Base-by-base conservation (phyloP, 2,329 filamentous ascomycete species). In the Aspergillus versicolor region DNA sequence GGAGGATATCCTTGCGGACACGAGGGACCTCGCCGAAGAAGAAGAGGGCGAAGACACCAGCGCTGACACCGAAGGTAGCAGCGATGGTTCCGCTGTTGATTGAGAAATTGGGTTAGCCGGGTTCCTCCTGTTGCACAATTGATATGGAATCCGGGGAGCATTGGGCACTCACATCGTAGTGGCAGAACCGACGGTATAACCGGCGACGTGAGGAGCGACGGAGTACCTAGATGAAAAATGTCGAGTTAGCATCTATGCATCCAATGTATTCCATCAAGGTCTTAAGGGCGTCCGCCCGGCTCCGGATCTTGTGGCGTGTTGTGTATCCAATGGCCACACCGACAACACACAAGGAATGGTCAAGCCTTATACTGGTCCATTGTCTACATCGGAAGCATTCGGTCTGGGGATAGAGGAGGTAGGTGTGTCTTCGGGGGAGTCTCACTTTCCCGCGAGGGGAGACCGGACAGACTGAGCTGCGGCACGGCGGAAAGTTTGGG, bases 11-110 rank as follows among this genome's bases (percentile, higher is more conserved):
- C 65, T 82, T 79, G 69, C 83, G 78, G 45, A 88, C 83, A 67
- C 79, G 81, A 58, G 85, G 85, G 24, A 88, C 79, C 65, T 86
- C 84, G 65, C 83, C 82, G 75, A 87, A 83, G 79, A 88, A 85
- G 77, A 84, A 87, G 65, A 88, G 70, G 38, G 82, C 83, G 73
- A 84, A 83, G 69, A 84, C 75, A 61, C 82, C 84, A 42, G 81
- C 79, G 46, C 80, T 77, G 61, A 79, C 81, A 63, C 83, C 85
- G 73, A 87, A 86, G 46, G 77, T 77, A 53, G 74, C 80, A 44
- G 78, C 81, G 49, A 84, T 78, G 53, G 68, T 63, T 56, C 73
- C 79, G 63, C 77, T 79, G 43, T 64, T 45, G 8, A 2, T 30
- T 37, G 9, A 3, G 15, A 6, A 12, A 34, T 19, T 32, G 17